These are phyloP conservation scores for Plasmodium knowlesi DNA, from an alignment of 169 alveolate genomes.

Conservation along the genomic window DNA sequence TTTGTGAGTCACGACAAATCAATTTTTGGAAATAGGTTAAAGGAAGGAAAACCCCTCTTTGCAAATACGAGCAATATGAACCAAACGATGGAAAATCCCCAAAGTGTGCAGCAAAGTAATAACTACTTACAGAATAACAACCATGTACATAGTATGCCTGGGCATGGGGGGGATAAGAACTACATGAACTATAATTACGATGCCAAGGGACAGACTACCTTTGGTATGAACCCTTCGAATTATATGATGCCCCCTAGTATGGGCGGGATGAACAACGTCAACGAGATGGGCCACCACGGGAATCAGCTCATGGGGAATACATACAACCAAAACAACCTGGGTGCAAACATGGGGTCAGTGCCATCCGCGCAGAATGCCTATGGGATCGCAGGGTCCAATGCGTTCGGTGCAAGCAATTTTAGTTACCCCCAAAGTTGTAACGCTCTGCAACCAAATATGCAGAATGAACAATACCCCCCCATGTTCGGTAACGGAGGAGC, in stretches of 20 bases:
- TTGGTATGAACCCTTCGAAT: background rate
- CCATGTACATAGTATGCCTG: background rate
- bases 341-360: background rate
- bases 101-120: background rate
- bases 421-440: background rate
- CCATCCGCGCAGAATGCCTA: background rate
- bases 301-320: background rate
- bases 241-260: background rate
- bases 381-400: background rate
- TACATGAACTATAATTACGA: constrained; percentile 6
- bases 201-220: background rate
- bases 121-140: background rate
- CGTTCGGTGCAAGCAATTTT: background rate
- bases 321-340: background rate
- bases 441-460: background rate
- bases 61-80: background rate
- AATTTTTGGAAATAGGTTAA: constrained; percentile 69
- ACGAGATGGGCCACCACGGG: background rate
- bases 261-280: background rate
- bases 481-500: background rate
- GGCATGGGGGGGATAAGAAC: background rate
- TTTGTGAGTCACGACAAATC: constrained; percentile 62
- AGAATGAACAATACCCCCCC: background rate
- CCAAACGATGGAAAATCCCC: background rate
- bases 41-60: constrained; percentile 56